Evolutionary conservation across 23 red algal genomes (phyloP), one percentile per base, ranked within the genome.

Genomic region (Chondrus crispus): DNA sequence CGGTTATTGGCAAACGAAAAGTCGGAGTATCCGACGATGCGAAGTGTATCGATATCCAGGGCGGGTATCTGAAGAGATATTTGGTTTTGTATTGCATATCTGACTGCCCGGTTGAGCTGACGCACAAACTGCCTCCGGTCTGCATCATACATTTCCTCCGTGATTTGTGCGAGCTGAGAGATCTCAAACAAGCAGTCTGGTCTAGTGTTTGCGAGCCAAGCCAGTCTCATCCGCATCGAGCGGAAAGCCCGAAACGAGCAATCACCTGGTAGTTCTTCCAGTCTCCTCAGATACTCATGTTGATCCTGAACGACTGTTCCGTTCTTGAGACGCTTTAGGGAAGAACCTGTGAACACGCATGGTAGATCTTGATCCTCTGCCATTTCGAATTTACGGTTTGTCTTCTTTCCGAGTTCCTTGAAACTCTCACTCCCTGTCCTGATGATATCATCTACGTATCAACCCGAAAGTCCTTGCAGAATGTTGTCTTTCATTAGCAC

Each of bases 111-210:
- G 19, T 77, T 77, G n/a, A 77, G 37, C 19, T 10, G 26, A 26
- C 22, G 32, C 8, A 77, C 28, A 48, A 42, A 35, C 10, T 24
- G 26, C 28, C 26, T 22, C 1, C 37, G 8, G 71, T 77, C 38
- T 1, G 10, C 26, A 22, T 83, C 52, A 11, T 60, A 83, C 52
- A 24, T 2, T 24, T n/a, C 46, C 40, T 83, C 52, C n/a, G 78
- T 63, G 29, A 63, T 45, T 60, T 83, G 52, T 38, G 78, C 78
- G 16, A 62, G 24, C 40, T 83, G 50, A 57, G 78, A 60, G 1
- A 83, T 58, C 32, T 83, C 78, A 52, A 83, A 83, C 7, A 83
- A 47, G 24, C 46, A 83, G 24, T 83, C 78, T 28, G 78, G 46
- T 20, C 78, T 10, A 38, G 78, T 83, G 51, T 83, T 83, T 24